Evolutionary conservation across 495 filamentous ascomycete genomes (phyloP), one percentile per base, ranked within the genome.

Genomic region (Trichoderma gamsii): DNA sequence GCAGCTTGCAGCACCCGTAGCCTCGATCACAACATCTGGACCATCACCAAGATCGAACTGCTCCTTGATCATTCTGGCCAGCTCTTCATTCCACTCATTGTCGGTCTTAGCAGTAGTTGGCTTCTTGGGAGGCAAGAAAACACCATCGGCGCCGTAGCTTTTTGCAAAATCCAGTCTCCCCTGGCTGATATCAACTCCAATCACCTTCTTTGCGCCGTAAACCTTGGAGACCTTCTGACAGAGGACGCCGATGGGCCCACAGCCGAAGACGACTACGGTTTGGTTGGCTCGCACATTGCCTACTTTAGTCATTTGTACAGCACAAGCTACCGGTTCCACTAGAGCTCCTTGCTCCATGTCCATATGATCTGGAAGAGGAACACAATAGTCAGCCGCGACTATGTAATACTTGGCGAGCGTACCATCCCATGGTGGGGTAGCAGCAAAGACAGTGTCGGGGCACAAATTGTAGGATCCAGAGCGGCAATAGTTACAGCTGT

Each of bases 1-100:
- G 11, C 80, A 84, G 15, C 80, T 71, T 68, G 84, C 84, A 1
- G 80, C 84, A 0, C 85, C 86, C 0, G 84, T 85, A 32, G 84
- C 85, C 68, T 87, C 86, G 63, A 88, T 81, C 1, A 82, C 84
- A 11, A 82, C 81, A 74, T 88, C 85, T 3, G 82, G 81, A 12
- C 85, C 86, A 23, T 79, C 68, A 0, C 77, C 77, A 0, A 86
- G 72, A 1, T 73, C 77, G 71, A 82, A 82, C 70, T 81, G 74
- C 38, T 76, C 44, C n/a, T 75, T 77, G 44, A 86, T 73, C 0
- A 74, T 76, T 38, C 72, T 71, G 5, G 81, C 82, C 23, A 83
- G 81, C 51, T 79, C 80, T 12, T 68, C 67, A 44, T 44, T 44
- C 41, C 41, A 44, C 41, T 44, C 41, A 44, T 44, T 44, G 41